Percentiles rank a stretch among this genome's conserved stretches.
Conservation (phyloP, 257 asterid genomes). For the Cruciata laevipes region DNA sequence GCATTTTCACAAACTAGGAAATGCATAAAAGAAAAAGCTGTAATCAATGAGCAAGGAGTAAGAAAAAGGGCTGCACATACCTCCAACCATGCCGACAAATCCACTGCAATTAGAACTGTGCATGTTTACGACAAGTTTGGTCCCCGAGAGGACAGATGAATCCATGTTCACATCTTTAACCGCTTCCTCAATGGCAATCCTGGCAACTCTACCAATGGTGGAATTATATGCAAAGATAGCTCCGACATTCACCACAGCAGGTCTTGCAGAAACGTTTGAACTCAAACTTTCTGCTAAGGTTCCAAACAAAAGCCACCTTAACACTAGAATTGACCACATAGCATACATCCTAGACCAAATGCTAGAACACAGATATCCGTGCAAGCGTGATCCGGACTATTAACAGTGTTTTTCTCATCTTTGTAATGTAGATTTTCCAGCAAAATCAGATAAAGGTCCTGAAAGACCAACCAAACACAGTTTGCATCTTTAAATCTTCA, state of each 20-base stretch:
- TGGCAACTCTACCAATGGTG: constrained; percentile 77
- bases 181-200: constrained; percentile 88
- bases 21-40: neutral
- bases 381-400: constrained; percentile 1
- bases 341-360: constrained; percentile 35
- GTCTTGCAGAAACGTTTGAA: constrained; percentile 51
- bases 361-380: constrained; percentile 3
- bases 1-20: neutral
- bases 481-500: neutral
- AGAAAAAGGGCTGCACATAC: constrained; percentile 31
- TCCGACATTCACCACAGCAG: constrained; percentile 62
- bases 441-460: neutral
- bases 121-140: constrained; percentile 40
- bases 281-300: constrained; percentile 40
- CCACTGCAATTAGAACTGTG: constrained; percentile 79
- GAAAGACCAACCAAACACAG: neutral
- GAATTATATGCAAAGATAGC: constrained; percentile 70
- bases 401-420: neutral
- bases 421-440: neutral
- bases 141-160: constrained; percentile 56
- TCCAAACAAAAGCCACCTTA: constrained; percentile 39
- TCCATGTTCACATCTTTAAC: constrained; percentile 78
- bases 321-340: constrained; percentile 27
- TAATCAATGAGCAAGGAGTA: no score
- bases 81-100: constrained; percentile 82